Percentiles rank a stretch among this genome's conserved stretches.
Evolutionary conservation across 148 eudicot species (phyloP).

Genomic region (Vaccinium vitisidaea): DNA sequence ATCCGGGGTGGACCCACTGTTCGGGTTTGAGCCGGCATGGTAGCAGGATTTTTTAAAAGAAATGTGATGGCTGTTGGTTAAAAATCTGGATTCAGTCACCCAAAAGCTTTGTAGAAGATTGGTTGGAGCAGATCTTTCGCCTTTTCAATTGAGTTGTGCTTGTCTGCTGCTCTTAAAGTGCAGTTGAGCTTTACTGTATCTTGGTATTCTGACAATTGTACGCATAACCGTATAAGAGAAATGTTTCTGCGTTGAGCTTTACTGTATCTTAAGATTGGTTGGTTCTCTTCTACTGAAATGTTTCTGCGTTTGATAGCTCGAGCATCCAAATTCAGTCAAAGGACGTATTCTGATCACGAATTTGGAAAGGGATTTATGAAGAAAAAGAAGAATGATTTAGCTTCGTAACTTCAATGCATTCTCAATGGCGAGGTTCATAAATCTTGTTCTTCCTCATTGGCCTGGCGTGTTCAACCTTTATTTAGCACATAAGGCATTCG

Average conservation of each 20-base stretch:
- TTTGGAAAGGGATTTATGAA: background rate
- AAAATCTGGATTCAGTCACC: background rate
- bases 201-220: background rate
- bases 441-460: background rate
- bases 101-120: background rate
- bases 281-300: constrained; percentile 1
- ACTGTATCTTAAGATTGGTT: too few species aligned
- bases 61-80: background rate
- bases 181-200: background rate
- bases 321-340: background rate
- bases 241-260: too few species aligned
- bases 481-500: background rate
- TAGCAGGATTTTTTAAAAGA: background rate
- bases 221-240: background rate
- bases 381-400: background rate
- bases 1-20: constrained; percentile 11
- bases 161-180: too few species aligned
- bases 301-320: background rate
- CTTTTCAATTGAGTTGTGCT: too few species aligned
- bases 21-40: constrained; percentile 1
- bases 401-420: background rate
- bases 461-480: background rate
- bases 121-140: background rate
- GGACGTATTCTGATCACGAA: background rate
- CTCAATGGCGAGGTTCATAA: background rate